Conservation (phyloP, 78 protist genomes). For the Dictyostelium capitatum region DNA sequence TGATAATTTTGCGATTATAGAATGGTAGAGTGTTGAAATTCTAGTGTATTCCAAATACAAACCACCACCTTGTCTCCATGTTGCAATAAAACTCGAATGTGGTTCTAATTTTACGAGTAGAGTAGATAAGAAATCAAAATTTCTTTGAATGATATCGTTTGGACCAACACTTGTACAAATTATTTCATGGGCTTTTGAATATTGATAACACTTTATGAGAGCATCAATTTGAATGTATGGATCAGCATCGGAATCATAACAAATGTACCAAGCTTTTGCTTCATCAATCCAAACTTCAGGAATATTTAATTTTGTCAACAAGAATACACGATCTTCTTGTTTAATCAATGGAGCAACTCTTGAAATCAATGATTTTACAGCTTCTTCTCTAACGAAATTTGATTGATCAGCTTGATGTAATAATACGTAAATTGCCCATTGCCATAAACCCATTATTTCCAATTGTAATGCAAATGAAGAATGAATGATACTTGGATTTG, state of each 20-base stretch:
- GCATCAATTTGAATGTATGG: neutral
- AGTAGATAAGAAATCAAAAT: constrained; percentile 8
- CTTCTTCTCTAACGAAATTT: constrained; percentile 58
- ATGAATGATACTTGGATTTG: constrained; percentile 42
- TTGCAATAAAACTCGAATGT: constrained; percentile 1
- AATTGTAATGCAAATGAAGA: constrained; percentile 72
- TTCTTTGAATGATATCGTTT: constrained; percentile 35
- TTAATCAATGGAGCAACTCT: constrained; percentile 11
- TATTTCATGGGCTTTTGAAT: constrained; percentile 33
- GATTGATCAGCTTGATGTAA: constrained; percentile 25
- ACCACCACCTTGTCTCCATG: constrained; percentile 58
- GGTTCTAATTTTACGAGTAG: constrained; percentile 30
- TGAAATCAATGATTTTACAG: constrained; percentile 47
- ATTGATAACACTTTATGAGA: constrained; percentile 57
- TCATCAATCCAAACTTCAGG: constrained; percentile 72
- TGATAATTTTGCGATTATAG: neutral
- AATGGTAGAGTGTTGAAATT: neutral
- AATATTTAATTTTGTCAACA: neutral
- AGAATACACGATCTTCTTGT: constrained; percentile 14
- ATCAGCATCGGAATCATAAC: neutral
- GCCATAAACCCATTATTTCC: constrained; percentile 77
- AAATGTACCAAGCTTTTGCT: constrained; percentile 44
- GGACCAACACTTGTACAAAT: constrained; percentile 54
- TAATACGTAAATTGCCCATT: constrained; percentile 77
- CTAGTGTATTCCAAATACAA: constrained; percentile 16